Evolutionary conservation across 306 rosid genomes (phyloP), one percentile per base, ranked within the genome.

Genomic region (Ormosia semicastrata): DNA sequence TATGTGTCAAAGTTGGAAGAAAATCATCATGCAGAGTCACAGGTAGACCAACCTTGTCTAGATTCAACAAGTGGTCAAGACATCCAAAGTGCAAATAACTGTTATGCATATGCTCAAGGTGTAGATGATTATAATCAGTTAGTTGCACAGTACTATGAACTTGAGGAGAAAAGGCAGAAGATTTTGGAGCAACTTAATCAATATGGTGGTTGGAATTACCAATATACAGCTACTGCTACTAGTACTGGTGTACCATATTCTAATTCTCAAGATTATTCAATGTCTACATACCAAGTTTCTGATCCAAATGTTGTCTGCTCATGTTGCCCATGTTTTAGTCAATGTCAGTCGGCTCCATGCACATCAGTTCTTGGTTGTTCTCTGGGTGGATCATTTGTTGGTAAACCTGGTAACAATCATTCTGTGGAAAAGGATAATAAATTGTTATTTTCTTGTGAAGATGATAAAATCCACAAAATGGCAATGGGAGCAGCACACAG

Each of bases 81-180:
- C 36, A 67, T 69, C 49, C 80, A 84, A 66, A 88, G 32, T 79
- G 87, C 5, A 3, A 84, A 73, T 8, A 29, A 75, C 11, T 83
- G 66, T 52, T 74, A 83, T 88, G 86, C 88, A 59, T 71, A 80
- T 86, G 57, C 68, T 41, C 87, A 63, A 79, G 87, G 68, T 52
- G 73, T 46, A 18, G 91, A 89, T 47, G 88, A 86, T 52, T 93
- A 95, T 89, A 89, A 85, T 75, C 86, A 81, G 74, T 84, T 93
- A 75, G 79, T 95, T 46, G 78, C 75, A 8, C 81, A 86, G 66
- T 95, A 89, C 79, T 90, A 95, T 86, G 97, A 93, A 83, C 88
- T 95, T 64, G 98, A 93, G 88, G 95, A 91, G 87, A 87, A 91
- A 79, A 89, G 92, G 85, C 88, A 85, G 81, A 90, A 89, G 85